These are phyloP conservation scores for Neurospora tetraspora DNA, from an alignment of 495 filamentous ascomycete species.

Conservation along the genomic window DNA sequence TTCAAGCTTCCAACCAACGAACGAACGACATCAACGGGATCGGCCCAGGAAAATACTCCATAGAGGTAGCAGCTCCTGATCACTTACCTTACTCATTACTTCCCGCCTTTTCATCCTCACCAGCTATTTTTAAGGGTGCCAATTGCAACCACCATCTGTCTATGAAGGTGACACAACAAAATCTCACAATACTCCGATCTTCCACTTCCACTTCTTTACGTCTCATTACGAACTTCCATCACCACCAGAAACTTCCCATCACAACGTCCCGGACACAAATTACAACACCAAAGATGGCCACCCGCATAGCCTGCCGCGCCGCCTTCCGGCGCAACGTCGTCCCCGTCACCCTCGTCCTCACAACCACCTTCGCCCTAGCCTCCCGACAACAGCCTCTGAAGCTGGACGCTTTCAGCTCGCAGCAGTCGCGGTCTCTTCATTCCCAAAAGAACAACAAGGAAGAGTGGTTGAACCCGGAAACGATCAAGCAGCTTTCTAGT, in stretches of 20 bases:
- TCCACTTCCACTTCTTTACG: background rate
- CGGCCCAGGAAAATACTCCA: background rate
- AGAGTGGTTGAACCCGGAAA: constrained; percentile 35
- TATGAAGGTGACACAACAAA: background rate
- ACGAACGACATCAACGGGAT: background rate
- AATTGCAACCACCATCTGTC: background rate
- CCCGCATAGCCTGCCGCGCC: constrained; percentile 4
- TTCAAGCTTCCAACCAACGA: background rate
- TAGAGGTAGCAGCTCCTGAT: background rate
- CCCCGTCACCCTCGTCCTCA: constrained; percentile 17
- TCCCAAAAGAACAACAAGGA: constrained; percentile 11
- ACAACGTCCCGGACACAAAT: background rate
- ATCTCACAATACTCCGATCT: background rate
- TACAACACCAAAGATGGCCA: constrained; percentile 5
- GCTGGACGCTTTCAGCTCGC: constrained; percentile 14
- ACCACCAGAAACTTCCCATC: background rate
- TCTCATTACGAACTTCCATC: background rate
- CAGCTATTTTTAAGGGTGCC: background rate
- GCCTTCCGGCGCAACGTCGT: constrained; percentile 11
- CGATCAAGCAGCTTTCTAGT: constrained; percentile 56
- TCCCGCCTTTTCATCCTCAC: background rate
- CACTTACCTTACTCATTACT: background rate
- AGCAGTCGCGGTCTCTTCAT: background rate
- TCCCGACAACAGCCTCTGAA: constrained; percentile 19
- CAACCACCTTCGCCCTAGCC: constrained; percentile 11